phyloP scores from a whole-genome alignment of 768 basidiomycete species.

The Coprinopsis sp. region DNA sequence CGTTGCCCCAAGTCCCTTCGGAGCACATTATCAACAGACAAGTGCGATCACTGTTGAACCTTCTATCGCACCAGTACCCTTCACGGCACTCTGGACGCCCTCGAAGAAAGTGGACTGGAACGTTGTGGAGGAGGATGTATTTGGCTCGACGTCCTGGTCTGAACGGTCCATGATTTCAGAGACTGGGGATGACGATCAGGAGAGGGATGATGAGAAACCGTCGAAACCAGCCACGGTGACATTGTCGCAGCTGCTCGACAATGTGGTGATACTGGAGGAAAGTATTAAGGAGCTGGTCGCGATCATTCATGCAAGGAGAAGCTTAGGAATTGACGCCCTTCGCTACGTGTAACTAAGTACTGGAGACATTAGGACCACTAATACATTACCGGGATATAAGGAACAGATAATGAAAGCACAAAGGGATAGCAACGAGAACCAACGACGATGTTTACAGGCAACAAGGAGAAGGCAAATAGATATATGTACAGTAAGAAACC shows the following conservation, averaged over 20 bases:
- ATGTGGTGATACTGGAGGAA: constrained; percentile 92
- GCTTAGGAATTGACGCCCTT: constrained; percentile 78
- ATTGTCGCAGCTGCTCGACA: constrained; percentile 83
- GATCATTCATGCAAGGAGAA: constrained; percentile 77
- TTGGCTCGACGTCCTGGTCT: constrained; percentile 28
- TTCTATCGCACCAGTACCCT: constrained; percentile 55
- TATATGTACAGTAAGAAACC: neutral
- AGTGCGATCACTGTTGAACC: constrained; percentile 67
- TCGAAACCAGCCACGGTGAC: constrained; percentile 46
- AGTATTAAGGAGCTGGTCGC: constrained; percentile 90
- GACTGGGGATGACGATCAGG: constrained; percentile 17
- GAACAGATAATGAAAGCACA: neutral
- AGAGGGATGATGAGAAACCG: constrained; percentile 30
- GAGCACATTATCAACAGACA: constrained; percentile 79
- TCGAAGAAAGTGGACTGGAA: constrained; percentile 47
- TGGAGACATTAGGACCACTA: constrained; percentile 8
- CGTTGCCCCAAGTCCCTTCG: constrained; percentile 72
- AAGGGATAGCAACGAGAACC: too few relatives aligned
- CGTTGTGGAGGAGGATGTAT: constrained; percentile 68
- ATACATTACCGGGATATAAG: neutral
- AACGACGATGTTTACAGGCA: too few relatives aligned
- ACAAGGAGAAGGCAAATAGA: constrained; percentile 4
- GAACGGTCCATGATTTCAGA: neutral
- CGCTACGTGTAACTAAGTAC: constrained; percentile 55
- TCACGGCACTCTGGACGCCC: constrained; percentile 62